phyloP scores from a whole-genome alignment of 2,329 filamentous ascomycete species.

The Alternaria triticimaculans region DNA sequence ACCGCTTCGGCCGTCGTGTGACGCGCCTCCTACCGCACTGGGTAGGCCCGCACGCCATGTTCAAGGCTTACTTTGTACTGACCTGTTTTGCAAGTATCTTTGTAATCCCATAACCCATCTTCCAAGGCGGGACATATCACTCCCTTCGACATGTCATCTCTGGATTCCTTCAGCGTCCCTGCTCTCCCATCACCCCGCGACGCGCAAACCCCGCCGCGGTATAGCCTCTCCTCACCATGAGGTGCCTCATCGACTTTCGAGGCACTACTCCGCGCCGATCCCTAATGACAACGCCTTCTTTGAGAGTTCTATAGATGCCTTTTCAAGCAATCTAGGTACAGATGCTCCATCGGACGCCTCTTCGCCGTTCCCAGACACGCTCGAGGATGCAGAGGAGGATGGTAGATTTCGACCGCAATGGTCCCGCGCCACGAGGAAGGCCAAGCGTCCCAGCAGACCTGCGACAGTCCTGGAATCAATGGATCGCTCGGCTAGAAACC shows the following conservation, averaged over 20 bases:
- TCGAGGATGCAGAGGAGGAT: not conserved
- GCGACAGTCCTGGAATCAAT: conserved; percentile 30
- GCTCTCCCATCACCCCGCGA: not conserved
- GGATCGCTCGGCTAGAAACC: conserved; percentile 15
- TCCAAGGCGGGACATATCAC: not conserved
- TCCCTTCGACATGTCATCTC: not conserved
- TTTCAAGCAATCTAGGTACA: not conserved
- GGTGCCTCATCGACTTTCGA: not conserved
- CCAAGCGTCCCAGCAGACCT: conserved; percentile 28
- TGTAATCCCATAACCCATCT: not conserved
- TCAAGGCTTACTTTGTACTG: not conserved
- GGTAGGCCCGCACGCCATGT: conserved; percentile 15
- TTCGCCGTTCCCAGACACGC: not conserved
- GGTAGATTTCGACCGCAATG: conserved; percentile 14
- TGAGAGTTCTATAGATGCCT: not conserved
- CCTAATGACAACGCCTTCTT: not conserved
- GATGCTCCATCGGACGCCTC: not conserved
- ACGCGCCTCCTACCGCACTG: conserved; percentile 20
- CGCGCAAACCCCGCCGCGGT: not conserved
- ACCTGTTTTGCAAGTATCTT: conserved; percentile 1
- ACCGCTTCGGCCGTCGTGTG: conserved; percentile 25
- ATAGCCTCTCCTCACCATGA: conserved; percentile 7
- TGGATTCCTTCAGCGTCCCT: not conserved
- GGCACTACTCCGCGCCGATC: not conserved
- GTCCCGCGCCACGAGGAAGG: conserved; percentile 24